Conservation (phyloP, 768 basidiomycete species). For the Tulasnella sp. region DNA sequence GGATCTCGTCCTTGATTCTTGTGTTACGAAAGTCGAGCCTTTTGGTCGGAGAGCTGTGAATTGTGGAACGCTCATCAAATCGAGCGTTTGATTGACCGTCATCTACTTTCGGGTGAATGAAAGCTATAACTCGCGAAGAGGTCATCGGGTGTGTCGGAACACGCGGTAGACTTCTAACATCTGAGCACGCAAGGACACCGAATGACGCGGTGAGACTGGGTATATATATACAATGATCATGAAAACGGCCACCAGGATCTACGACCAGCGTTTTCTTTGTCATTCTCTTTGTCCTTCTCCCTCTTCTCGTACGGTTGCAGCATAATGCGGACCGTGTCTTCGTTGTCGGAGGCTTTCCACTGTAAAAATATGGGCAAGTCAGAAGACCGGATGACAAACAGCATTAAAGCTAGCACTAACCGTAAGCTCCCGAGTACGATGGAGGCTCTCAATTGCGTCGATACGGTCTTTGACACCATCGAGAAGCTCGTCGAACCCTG, state of each 20-base stretch:
- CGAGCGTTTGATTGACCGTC: not conserved
- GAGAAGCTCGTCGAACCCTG: conserved; percentile 75
- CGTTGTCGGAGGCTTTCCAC: conserved; percentile 20
- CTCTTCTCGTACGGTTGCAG: not conserved
- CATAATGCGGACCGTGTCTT: conserved; percentile 7
- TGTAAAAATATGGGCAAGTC: not conserved
- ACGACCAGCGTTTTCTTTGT: not conserved
- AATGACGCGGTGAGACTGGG: not conserved
- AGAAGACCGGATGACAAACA: not conserved
- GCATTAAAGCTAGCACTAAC: conserved; percentile 41
- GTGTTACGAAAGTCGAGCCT: not conserved
- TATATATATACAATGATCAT: not conserved
- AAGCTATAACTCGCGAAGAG: no score
- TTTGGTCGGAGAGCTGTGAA: not conserved
- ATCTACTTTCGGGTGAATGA: no score
- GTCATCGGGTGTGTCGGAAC: no score
- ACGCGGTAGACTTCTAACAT: not conserved
- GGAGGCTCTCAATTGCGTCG: conserved; percentile 82
- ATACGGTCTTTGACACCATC: conserved; percentile 70
- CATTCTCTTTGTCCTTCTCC: not conserved
- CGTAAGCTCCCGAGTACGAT: conserved; percentile 72
- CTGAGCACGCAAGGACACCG: conserved; percentile 15
- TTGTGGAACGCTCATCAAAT: not conserved
- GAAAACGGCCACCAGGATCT: conserved; percentile 2
- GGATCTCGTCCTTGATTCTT: no score